phyloP scores from a whole-genome alignment of 768 basidiomycete genomes.

The Rhizopogon sp. region DNA sequence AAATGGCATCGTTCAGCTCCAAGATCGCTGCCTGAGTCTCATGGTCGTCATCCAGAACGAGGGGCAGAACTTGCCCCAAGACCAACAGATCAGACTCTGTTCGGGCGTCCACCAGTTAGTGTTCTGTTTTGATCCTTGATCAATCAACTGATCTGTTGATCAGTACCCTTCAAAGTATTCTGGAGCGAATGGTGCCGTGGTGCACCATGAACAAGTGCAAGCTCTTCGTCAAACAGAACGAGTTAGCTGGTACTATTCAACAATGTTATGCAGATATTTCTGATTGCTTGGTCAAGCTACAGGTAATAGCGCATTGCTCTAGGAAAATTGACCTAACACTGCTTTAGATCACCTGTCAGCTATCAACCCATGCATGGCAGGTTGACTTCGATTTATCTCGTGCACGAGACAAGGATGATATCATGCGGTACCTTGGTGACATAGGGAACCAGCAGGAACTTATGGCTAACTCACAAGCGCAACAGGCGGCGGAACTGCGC shows the following conservation, averaged over 20 bases:
- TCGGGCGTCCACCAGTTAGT: slow-evolving; percentile 29
- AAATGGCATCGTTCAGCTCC: slow-evolving; percentile 37
- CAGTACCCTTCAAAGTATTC: slow-evolving; percentile 31
- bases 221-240: slow-evolving; percentile 41
- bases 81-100: slow-evolving; percentile 28
- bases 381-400: slow-evolving; percentile 32
- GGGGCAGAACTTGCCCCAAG: slow-evolving; percentile 20
- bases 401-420: slow-evolving; percentile 38
- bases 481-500: slow-evolving; percentile 32
- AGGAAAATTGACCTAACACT: slow-evolving; percentile 1
- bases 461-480: slow-evolving; percentile 27
- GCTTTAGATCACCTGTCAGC: slow-evolving; percentile 38
- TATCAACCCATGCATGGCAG: slow-evolving; percentile 47
- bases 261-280: slow-evolving; percentile 40
- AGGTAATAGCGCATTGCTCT: slow-evolving; percentile 28
- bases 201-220: slow-evolving; percentile 32
- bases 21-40: slow-evolving; percentile 41
- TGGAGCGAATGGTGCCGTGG: slow-evolving; percentile 41
- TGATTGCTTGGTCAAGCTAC: slow-evolving; percentile 43
- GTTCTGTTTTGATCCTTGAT: background rate
- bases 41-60: slow-evolving; percentile 34
- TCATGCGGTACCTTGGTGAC: slow-evolving; percentile 37
- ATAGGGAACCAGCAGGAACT: slow-evolving; percentile 37
- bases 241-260: slow-evolving; percentile 40
- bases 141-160: background rate